phyloP scores from a whole-genome alignment of 768 basidiomycete genomes.

The Astraeus odoratus region DNA sequence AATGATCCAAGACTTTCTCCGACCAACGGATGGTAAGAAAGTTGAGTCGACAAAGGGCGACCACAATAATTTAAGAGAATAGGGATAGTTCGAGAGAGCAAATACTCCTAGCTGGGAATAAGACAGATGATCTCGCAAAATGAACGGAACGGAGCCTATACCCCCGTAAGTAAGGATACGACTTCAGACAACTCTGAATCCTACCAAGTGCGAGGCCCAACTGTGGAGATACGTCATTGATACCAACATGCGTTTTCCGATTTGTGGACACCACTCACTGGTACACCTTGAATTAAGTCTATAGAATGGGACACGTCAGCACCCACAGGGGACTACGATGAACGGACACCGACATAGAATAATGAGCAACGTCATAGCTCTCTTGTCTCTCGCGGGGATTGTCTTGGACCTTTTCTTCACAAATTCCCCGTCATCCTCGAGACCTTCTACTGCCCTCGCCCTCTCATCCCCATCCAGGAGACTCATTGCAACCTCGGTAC shows the following conservation, averaged over 20 bases:
- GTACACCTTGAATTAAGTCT: slow-evolving; percentile 86
- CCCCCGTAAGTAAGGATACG: slow-evolving; percentile 3
- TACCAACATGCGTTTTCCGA: not conserved
- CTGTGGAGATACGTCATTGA: slow-evolving; percentile 28
- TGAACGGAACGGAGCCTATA: slow-evolving; percentile 90
- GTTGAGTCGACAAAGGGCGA: slow-evolving; percentile 94
- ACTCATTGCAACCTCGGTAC: slow-evolving; percentile 56
- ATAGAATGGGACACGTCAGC: slow-evolving; percentile 10
- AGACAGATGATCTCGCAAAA: slow-evolving; percentile 89
- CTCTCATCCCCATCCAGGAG: slow-evolving; percentile 54
- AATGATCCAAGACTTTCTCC: slow-evolving; percentile 97
- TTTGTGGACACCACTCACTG: slow-evolving; percentile 45
- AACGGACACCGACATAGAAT: slow-evolving; percentile 66
- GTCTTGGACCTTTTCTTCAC: slow-evolving; percentile 35
- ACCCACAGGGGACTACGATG: slow-evolving; percentile 7
- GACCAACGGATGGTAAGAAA: slow-evolving; percentile 76
- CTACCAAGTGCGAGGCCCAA: slow-evolving; percentile 84
- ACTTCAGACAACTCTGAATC: slow-evolving; percentile 9
- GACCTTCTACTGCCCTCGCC: slow-evolving; percentile 36
- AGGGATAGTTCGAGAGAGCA: slow-evolving; percentile 88
- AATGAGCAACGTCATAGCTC: slow-evolving; percentile 78
- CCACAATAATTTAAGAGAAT: slow-evolving; percentile 96
- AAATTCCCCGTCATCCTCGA: slow-evolving; percentile 32
- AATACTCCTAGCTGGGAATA: slow-evolving; percentile 97
- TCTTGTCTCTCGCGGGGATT: slow-evolving; percentile 71